Percentiles rank a stretch among this genome's conserved stretches.
These are phyloP conservation scores for Puccinia horiana DNA, from an alignment of 1,284 basidiomycete genomes.

Conservation along the genomic window DNA sequence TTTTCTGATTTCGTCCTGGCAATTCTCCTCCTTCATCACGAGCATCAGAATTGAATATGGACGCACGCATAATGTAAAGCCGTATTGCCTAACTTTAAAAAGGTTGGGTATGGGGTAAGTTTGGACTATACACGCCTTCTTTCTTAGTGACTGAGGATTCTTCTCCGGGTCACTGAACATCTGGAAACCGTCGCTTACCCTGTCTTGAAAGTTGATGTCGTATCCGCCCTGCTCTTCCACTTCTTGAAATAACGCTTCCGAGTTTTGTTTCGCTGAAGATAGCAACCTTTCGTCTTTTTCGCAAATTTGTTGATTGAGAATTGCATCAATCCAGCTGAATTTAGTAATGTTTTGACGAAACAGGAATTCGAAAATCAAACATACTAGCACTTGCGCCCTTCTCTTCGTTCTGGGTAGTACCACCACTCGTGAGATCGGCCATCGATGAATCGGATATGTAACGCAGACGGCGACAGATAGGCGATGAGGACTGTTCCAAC, in stretches of 20 bases:
- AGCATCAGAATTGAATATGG: not conserved
- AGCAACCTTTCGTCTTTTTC: constrained; percentile 39
- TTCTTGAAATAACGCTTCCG: constrained; percentile 34
- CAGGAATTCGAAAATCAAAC: not conserved
- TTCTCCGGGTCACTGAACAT: too few species aligned
- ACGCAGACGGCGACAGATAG: not conserved
- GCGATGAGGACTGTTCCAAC: not conserved
- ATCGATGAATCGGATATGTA: not conserved
- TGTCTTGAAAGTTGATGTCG: constrained; percentile 39
- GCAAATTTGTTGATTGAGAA: too few species aligned
- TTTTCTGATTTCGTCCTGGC: not conserved
- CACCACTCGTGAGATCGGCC: not conserved
- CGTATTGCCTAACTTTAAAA: constrained; percentile 44
- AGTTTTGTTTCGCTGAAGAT: constrained; percentile 30
- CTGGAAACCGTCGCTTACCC: too few species aligned
- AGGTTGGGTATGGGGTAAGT: not conserved
- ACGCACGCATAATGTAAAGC: constrained; percentile 49
- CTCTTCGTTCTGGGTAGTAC: not conserved
- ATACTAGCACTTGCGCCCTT: constrained; percentile 27
- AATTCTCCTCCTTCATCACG: not conserved
- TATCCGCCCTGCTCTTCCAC: constrained; percentile 15
- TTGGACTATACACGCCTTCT: not conserved
- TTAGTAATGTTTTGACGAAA: not conserved
- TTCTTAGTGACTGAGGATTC: not conserved
- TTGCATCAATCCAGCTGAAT: too few species aligned